These are phyloP conservation scores for Beauveria medogensis DNA, from an alignment of 2,329 filamentous ascomycete genomes.

Conservation along the genomic window DNA sequence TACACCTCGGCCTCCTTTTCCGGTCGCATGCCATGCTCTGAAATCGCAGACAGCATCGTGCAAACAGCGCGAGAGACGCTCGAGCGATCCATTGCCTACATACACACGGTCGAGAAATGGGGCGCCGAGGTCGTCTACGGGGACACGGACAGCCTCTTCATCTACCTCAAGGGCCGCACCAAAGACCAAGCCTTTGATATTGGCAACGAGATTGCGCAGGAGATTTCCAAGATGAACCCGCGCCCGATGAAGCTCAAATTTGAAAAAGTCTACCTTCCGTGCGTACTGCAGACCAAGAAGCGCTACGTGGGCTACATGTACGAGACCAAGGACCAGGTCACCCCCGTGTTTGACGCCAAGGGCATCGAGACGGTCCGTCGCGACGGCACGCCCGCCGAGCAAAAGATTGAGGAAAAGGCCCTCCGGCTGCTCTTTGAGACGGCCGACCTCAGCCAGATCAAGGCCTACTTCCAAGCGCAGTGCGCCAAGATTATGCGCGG, in stretches of 20 bases:
- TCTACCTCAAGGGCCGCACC: slow-evolving; percentile 80
- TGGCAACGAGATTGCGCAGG: slow-evolving; percentile 82
- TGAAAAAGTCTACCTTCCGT: slow-evolving; percentile 96
- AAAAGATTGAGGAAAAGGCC: slow-evolving; percentile 92
- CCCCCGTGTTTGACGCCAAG: slow-evolving; percentile 93
- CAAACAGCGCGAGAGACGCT: slow-evolving; percentile 92
- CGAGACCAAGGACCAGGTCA: slow-evolving; percentile 64
- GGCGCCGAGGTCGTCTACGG: slow-evolving; percentile 95
- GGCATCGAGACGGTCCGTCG: slow-evolving; percentile 95
- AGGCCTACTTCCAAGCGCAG: slow-evolving; percentile 81
- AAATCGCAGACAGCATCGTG: slow-evolving; percentile 97
- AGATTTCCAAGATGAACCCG: slow-evolving; percentile 83
- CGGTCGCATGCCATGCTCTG: slow-evolving; percentile 93
- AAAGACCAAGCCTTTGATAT: slow-evolving; percentile 85
- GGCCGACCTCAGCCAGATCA: slow-evolving; percentile 79
- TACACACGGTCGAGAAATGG: slow-evolving; percentile 83
- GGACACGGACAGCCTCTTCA: slow-evolving; percentile 91
- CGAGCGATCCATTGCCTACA: slow-evolving; percentile 85
- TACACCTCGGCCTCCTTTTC: slow-evolving; percentile 97
- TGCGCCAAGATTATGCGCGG: slow-evolving; percentile 90
- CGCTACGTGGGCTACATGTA: slow-evolving; percentile 98
- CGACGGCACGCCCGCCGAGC: slow-evolving; percentile 89
- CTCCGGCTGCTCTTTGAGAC: slow-evolving; percentile 86
- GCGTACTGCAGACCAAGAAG: slow-evolving; percentile 90
- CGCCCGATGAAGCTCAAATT: slow-evolving; percentile 93